These are phyloP conservation scores for Neofusicoccum sp. DNA, from an alignment of 2,329 filamentous ascomycete genomes.

Conservation along the genomic window DNA sequence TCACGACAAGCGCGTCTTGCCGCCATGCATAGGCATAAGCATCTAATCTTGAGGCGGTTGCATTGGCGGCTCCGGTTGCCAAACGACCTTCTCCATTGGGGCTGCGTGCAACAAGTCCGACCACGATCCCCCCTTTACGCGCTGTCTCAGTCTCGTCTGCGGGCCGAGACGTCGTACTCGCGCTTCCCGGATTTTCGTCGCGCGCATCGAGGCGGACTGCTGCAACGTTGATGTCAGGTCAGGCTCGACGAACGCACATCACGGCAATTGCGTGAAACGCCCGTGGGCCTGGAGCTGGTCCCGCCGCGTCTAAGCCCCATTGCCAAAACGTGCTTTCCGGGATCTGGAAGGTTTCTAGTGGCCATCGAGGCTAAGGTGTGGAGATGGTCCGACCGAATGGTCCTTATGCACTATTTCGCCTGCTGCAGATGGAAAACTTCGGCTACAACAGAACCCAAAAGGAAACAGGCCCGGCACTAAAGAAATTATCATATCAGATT, in stretches of 20 bases:
- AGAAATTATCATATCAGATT: neutral
- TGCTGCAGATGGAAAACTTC: slow-evolving; percentile 1
- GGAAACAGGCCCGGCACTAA: neutral
- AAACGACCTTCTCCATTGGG: slow-evolving; percentile 6
- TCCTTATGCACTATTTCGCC: neutral
- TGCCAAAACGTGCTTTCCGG: no score
- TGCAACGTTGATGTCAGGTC: neutral
- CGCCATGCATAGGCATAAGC: slow-evolving; percentile 3
- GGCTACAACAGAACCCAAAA: neutral
- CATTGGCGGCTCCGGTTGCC: neutral
- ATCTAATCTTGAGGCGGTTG: neutral
- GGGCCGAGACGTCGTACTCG: neutral
- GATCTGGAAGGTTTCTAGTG: no score
- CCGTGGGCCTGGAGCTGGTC: no score
- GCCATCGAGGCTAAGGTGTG: no score
- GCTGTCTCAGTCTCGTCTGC: neutral
- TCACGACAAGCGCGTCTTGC: neutral
- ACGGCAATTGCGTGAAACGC: no score
- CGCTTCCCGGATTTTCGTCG: neutral
- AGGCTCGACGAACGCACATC: no score
- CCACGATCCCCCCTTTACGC: neutral
- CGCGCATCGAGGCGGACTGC: neutral
- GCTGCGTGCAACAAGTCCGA: neutral
- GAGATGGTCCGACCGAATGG: no score
- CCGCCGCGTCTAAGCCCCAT: no score